phyloP scores from a whole-genome alignment of 2,329 filamentous ascomycete genomes.

The Balansia obtecta region DNA sequence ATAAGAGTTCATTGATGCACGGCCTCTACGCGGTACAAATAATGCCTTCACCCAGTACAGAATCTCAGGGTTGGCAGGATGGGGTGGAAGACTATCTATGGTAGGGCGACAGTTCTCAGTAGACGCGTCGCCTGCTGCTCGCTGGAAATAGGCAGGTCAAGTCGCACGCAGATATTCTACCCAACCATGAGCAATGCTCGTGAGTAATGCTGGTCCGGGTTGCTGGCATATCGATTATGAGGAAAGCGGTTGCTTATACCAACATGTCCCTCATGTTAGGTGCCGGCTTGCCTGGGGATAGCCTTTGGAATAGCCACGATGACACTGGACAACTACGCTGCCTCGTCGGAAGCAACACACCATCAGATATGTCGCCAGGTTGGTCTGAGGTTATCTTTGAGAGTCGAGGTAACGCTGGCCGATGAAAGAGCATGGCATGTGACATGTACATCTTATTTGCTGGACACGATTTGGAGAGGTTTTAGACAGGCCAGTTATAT shows the following conservation, averaged over 20 bases:
- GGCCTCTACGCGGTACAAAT: background rate
- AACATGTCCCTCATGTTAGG: background rate
- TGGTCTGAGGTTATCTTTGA: background rate
- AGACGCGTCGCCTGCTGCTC: background rate
- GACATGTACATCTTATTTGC: background rate
- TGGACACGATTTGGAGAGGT: background rate
- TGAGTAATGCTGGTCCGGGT: background rate
- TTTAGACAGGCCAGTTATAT: background rate
- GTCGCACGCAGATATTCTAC: background rate
- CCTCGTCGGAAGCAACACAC: background rate
- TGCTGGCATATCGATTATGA: background rate
- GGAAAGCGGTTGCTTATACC: background rate
- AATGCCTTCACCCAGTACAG: background rate
- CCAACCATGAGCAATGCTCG: background rate
- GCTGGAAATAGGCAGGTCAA: background rate
- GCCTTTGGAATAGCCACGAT: background rate
- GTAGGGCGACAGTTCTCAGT: background rate
- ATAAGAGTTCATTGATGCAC: background rate
- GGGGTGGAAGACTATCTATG: background rate
- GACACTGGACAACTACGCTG: background rate
- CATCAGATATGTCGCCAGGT: background rate
- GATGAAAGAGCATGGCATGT: background rate
- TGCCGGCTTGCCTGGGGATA: background rate
- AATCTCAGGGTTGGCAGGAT: background rate
- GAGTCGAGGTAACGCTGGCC: background rate